These are phyloP conservation scores for Mercurialis annua DNA, from an alignment of 345 rosid species.

Conservation along the genomic window DNA sequence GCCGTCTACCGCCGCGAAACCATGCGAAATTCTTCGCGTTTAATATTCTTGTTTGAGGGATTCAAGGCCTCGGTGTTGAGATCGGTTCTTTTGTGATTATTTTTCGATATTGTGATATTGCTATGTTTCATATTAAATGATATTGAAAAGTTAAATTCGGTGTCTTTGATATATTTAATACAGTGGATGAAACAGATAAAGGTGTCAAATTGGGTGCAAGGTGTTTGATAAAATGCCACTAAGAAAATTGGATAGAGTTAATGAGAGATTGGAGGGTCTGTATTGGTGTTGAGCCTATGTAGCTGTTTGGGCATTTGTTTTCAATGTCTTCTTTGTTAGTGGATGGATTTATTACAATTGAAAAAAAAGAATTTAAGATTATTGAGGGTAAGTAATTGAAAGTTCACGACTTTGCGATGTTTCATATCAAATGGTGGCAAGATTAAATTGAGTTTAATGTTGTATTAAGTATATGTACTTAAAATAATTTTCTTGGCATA, in stretches of 20 bases:
- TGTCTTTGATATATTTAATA: constrained; percentile 41
- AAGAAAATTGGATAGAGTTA: constrained; percentile 43
- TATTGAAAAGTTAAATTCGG: constrained; percentile 59
- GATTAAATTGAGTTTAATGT: neutral
- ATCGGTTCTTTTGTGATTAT: no score
- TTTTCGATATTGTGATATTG: no score
- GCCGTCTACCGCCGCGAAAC: no score
- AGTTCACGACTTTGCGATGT: constrained; percentile 11
- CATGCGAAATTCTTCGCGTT: no score
- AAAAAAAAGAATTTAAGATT: constrained; percentile 28
- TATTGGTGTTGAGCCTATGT: constrained; percentile 1
- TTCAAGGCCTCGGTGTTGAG: no score
- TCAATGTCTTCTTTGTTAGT: neutral
- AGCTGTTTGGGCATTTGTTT: constrained; percentile 10
- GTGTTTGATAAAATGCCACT: constrained; percentile 80
- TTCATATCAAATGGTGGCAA: constrained; percentile 32
- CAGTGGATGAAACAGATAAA: constrained; percentile 40
- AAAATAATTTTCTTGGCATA: no score
- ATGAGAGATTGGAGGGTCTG: constrained; percentile 15
- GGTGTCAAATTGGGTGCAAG: constrained; percentile 40
- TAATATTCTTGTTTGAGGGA: no score
- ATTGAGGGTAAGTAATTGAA: constrained; percentile 9
- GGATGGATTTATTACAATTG: constrained; percentile 15
- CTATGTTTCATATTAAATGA: no score
- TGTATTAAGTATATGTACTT: no score